Conservation (phyloP, 306 rosid species). For the Cucumis melo region DNA sequence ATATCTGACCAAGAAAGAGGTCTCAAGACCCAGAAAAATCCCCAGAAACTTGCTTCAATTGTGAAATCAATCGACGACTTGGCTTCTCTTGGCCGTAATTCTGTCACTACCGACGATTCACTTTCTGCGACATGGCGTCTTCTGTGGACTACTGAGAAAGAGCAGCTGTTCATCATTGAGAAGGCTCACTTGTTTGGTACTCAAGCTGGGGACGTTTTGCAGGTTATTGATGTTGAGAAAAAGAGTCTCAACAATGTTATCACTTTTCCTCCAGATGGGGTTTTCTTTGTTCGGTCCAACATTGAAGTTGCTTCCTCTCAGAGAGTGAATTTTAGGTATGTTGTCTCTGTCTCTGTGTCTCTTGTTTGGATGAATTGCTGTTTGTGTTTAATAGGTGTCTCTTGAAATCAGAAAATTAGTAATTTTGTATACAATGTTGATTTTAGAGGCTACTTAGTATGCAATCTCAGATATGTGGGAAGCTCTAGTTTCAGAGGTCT, state of each 20-base stretch:
- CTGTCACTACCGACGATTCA: conserved; percentile 43
- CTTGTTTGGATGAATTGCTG: background rate
- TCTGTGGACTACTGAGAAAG: conserved; percentile 95
- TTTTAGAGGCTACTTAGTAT: background rate
- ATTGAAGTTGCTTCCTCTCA: conserved; percentile 56
- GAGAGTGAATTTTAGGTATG: conserved; percentile 76
- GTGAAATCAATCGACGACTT: conserved; percentile 46
- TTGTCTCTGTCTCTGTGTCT: background rate
- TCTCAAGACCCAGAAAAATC: conserved; percentile 47
- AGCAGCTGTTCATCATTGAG: conserved; percentile 76
- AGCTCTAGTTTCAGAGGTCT: background rate
- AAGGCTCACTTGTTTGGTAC: conserved; percentile 70
- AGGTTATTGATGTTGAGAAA: conserved; percentile 60
- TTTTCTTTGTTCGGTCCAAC: conserved; percentile 73
- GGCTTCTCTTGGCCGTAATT: conserved; percentile 25
- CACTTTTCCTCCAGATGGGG: conserved; percentile 88
- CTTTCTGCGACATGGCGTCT: conserved; percentile 81
- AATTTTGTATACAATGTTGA: background rate
- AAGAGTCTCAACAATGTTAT: conserved; percentile 62
- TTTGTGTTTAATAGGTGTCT: background rate
- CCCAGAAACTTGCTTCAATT: conserved; percentile 28
- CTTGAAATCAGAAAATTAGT: background rate
- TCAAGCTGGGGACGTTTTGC: conserved; percentile 72
- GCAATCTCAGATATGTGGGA: background rate
- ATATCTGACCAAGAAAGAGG: conserved; percentile 79